phyloP scores from a whole-genome alignment of 2,329 filamentous ascomycete genomes.

The Trichoderma guizhouense region DNA sequence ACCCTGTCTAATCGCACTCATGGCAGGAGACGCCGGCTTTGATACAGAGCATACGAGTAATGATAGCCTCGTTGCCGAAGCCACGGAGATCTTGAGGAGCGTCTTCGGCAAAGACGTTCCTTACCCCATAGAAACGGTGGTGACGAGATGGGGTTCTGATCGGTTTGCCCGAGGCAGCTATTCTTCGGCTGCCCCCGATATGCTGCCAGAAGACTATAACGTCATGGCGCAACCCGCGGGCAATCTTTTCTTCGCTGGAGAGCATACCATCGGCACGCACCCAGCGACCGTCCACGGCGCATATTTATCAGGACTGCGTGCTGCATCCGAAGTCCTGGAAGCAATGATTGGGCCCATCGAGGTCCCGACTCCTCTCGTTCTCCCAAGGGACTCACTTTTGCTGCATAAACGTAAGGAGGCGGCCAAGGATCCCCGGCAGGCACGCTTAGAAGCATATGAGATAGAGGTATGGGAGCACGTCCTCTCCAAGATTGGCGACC shows the following conservation, averaged over 20 bases:
- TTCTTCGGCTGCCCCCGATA: constrained; percentile 83
- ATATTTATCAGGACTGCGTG: constrained; percentile 88
- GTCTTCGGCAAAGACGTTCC: constrained; percentile 73
- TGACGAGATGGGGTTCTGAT: constrained; percentile 91
- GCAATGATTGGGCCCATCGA: constrained; percentile 77
- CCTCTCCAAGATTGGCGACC: constrained; percentile 63
- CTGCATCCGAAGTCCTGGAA: constrained; percentile 81
- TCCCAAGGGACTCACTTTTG: constrained; percentile 54
- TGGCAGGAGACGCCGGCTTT: constrained; percentile 92
- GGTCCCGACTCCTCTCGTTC: constrained; percentile 71
- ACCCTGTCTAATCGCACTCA: constrained; percentile 83
- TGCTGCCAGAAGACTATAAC: constrained; percentile 86
- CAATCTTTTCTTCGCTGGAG: constrained; percentile 91
- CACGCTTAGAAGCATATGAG: constrained; percentile 56
- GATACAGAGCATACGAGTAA: constrained; percentile 78
- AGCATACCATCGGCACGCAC: constrained; percentile 93
- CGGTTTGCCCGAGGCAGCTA: constrained; percentile 92
- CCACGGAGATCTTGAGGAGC: constrained; percentile 70
- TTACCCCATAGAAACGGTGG: constrained; percentile 75
- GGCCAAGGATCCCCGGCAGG: constrained; percentile 48
- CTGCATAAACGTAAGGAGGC: constrained; percentile 55
- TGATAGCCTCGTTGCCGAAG: constrained; percentile 73
- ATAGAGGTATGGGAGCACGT: constrained; percentile 51
- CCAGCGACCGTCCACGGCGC: constrained; percentile 96
- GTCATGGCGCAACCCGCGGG: constrained; percentile 80